Evolutionary conservation across 1,284 basidiomycete genomes (phyloP), one percentile per base, ranked within the genome.

Genomic region (Rhodotorula sp.): DNA sequence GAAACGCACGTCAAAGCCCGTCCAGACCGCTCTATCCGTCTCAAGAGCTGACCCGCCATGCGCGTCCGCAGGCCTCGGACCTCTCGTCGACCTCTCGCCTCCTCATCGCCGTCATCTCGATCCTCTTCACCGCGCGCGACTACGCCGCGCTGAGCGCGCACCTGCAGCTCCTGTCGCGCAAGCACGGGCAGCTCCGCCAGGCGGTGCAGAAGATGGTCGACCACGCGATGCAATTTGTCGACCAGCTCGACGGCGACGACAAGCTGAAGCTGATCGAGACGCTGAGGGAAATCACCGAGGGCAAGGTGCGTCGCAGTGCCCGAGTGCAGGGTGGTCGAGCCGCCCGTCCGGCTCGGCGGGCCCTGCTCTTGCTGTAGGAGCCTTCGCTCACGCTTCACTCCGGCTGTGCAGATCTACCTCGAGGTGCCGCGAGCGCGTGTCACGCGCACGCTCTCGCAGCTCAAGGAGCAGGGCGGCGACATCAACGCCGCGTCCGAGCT

Each of bases 381-480:
- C 23, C 21, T 14, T 23, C 23, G 19, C 34, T 19, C 10, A 21
- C 23, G 50, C n/a, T 9, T 44, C 25, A 19, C 41, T 53, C 5
- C 41, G 25, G 17, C n/a, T 25, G 16, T 17, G 21, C 77, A 96
- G 93, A 95, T 99, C 78, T 98, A 96, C 85, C 85, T 99, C 66
- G 97, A 99, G 85, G 94, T 97, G 7, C 94, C 93, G 49, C 88
- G 97, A 74, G 97, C 97, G 12, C 89, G 97, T 44, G 90, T 98
- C 64, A 97, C 95, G 1, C 88, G 92, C 59, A 83, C 89, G 68
- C 88, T 97, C 48, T 87, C 93, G 10, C 87, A 87, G 71, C 87
- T 96, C 81, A 90, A 96, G 81, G 95, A 97, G 84, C 80, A 82
- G 42, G 85, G 91, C 55, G 82, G 83, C 3, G 80, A 89, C 65